These are phyloP conservation scores for Nepenthes alata DNA, from an alignment of 179 eudicot species.

Conservation along the genomic window DNA sequence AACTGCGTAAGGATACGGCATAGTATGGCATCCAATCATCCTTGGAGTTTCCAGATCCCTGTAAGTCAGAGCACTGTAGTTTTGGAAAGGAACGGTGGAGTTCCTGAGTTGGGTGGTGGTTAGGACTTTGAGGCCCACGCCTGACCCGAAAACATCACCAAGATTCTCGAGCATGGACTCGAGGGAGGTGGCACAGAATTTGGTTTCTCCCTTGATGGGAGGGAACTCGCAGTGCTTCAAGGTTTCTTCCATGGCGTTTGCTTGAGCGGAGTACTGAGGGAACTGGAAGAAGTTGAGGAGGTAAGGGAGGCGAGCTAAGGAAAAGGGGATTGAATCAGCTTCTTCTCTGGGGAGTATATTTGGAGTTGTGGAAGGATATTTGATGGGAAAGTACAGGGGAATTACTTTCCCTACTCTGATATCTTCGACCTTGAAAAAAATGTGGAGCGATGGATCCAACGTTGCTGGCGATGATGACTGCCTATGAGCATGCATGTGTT, in stretches of 20 bases:
- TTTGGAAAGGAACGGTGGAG: conserved; percentile 21
- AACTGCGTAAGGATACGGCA: conserved; percentile 72
- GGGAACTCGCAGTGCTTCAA: conserved; percentile 43
- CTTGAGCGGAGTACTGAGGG: conserved; percentile 36
- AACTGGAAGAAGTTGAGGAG: conserved; percentile 38
- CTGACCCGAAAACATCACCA: conserved; percentile 20
- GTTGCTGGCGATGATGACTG: neutral
- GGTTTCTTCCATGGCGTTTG: conserved; percentile 48
- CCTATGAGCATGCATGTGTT: conserved; percentile 13
- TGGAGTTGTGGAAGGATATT: conserved; percentile 26
- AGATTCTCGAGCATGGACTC: conserved; percentile 52
- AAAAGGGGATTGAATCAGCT: conserved; percentile 59
- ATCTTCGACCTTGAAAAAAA: conserved; percentile 38
- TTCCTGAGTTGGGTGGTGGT: conserved; percentile 29
- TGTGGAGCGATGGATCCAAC: conserved; percentile 20
- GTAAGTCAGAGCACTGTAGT: conserved; percentile 31
- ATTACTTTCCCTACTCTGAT: conserved; percentile 30
- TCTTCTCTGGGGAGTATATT: conserved; percentile 42
- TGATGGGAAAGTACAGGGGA: conserved; percentile 36
- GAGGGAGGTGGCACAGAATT: conserved; percentile 56
- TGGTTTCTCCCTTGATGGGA: conserved; percentile 38
- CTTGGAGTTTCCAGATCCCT: conserved; percentile 1
- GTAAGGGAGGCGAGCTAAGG: conserved; percentile 24
- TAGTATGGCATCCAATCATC: conserved; percentile 49
- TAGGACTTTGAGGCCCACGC: conserved; percentile 21